These are phyloP conservation scores for Dactylella cylindrospora DNA, from an alignment of 2,329 filamentous ascomycete genomes.

Conservation along the genomic window DNA sequence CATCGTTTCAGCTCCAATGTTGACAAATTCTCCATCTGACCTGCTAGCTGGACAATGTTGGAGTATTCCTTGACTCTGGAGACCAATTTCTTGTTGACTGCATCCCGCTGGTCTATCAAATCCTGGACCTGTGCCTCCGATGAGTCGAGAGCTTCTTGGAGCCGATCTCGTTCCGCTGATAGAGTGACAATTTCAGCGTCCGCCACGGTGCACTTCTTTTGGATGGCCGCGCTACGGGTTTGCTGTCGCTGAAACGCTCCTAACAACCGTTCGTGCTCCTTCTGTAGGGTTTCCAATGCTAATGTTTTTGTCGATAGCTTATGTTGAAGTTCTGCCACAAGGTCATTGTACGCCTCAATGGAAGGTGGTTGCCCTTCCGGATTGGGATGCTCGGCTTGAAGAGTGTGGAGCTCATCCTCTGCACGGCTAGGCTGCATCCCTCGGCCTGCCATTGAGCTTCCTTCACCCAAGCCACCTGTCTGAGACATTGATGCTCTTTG, in stretches of 20 bases:
- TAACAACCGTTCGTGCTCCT: conserved; percentile 32
- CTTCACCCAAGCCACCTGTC: conserved; percentile 5
- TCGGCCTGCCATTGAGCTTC: not conserved
- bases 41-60: conserved; percentile 28
- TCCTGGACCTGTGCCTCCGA: conserved; percentile 37
- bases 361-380: conserved; percentile 9
- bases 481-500: conserved; percentile 10
- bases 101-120: conserved; percentile 32
- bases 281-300: conserved; percentile 31
- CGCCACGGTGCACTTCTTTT: conserved; percentile 37
- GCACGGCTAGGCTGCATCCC: not conserved
- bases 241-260: conserved; percentile 30
- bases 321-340: conserved; percentile 32
- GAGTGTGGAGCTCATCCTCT: conserved; percentile 9
- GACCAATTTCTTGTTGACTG: conserved; percentile 25
- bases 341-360: conserved; percentile 30
- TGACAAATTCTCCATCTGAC: conserved; percentile 37
- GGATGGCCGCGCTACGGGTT: conserved; percentile 32
- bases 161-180: conserved; percentile 36
- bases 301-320: conserved; percentile 39
- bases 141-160: conserved; percentile 39
- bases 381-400: not conserved
- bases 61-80: conserved; percentile 35
- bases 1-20: conserved; percentile 21
- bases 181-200: conserved; percentile 35